Base-by-base conservation (phyloP, 2,329 filamentous ascomycete genomes). In the Colletotrichum karsti region DNA sequence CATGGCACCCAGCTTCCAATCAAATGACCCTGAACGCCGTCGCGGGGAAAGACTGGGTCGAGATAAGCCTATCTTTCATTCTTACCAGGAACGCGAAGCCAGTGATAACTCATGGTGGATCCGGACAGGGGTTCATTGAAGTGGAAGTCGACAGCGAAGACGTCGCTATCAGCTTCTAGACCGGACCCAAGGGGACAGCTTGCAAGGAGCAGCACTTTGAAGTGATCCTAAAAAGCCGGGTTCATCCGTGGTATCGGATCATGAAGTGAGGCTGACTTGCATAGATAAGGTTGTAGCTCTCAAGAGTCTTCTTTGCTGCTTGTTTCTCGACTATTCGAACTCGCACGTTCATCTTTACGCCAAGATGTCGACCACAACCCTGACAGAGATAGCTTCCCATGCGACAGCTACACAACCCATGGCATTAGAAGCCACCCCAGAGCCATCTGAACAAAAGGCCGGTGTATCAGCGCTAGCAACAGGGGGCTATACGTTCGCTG, bases 401-500 rank as follows among this genome's bases (percentile, higher is more conserved):
- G 3, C 15, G 20, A 22, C 20, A 2, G 24, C 12, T 13, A 24
- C 58, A 7, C 22, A 2, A 7, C 8, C 46, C 2, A 54, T 26
- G 7, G 26, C 37, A 4, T 30, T 41, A 46, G 9, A 20, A 4
- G 10, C 44, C 28, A 33, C 33, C 9, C 24, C 46, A 4, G 6
- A 2, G 22, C 30, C 22, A n/a, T 2, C 46, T 10, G 15, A 9
- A 9, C 24, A 54, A 22, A 61, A 61, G 5, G 15, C 46, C 22
- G 58, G 53, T 4, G 53, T 64, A 9, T 12, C 61, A 8, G 61
- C 42, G 3, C 26, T 64, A 7, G 44, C 61, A 15, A 77, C 75
- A 2, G 76, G 76, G 1, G 76, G 76, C 15, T 76, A 75, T 12
- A 70, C 71, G 1, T 74, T 87, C 26, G 79, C 82, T 10, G 85